These are phyloP conservation scores for Bruguiera sexangula DNA, from an alignment of 345 rosid species.

Conservation along the genomic window DNA sequence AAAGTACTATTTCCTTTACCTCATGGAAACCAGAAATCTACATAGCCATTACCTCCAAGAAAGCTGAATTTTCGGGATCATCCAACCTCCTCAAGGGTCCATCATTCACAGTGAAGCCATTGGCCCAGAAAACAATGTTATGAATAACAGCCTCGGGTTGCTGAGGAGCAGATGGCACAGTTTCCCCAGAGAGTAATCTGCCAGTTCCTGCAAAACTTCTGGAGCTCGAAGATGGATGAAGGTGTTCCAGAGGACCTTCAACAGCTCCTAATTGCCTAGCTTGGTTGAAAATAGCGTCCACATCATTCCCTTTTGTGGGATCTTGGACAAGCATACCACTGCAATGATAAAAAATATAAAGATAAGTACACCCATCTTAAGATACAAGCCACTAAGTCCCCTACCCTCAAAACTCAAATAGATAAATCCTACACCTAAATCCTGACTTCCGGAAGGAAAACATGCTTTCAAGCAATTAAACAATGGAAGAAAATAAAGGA, in stretches of 20 bases:
- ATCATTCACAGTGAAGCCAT: conserved; percentile 86
- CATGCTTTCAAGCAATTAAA: too few species aligned
- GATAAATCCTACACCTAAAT: too few species aligned
- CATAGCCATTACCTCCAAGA: conserved; percentile 61
- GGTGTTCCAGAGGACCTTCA: conserved; percentile 69
- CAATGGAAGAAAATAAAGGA: too few species aligned
- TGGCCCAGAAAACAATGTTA: conserved; percentile 79
- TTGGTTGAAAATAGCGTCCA: conserved; percentile 86
- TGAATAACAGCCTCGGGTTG: conserved; percentile 74
- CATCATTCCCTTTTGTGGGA: conserved; percentile 72
- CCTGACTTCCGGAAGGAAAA: too few species aligned
- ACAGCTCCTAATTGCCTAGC: conserved; percentile 89
- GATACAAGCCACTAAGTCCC: too few species aligned
- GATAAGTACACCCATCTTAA: background rate
- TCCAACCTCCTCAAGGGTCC: conserved; percentile 88
- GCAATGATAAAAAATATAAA: conserved; percentile 22
- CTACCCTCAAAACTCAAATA: too few species aligned
- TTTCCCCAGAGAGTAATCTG: conserved; percentile 81
- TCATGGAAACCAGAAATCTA: background rate
- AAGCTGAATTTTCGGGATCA: conserved; percentile 89
- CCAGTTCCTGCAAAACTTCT: conserved; percentile 80
- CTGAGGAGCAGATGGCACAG: conserved; percentile 65
- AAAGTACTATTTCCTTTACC: background rate
- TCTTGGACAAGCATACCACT: conserved; percentile 98
- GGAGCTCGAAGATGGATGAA: conserved; percentile 69